Percentiles rank a stretch among this genome's conserved stretches.
Conservation (phyloP, 1,284 basidiomycete species). For the Ustilago curta region DNA sequence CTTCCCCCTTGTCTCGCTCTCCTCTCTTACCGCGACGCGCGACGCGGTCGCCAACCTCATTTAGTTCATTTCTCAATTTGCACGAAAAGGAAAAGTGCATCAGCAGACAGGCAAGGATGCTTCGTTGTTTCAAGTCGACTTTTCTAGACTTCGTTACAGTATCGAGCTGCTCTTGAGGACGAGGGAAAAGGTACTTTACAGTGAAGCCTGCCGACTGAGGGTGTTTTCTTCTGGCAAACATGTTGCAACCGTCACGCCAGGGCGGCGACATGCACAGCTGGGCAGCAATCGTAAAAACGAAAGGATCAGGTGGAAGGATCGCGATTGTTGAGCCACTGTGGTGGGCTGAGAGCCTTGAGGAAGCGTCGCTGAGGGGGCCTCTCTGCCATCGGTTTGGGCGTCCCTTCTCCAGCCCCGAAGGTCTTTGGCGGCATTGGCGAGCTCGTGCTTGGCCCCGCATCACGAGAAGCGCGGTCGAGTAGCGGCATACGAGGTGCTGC, state of each 20-base stretch:
- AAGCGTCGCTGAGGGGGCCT: conserved; percentile 35
- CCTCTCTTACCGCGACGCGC: conserved; percentile 37
- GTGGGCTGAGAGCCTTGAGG: conserved; percentile 9
- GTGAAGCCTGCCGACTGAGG: background rate
- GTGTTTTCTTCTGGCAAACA: background rate
- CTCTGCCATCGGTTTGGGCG: background rate
- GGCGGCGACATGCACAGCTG: too few species aligned
- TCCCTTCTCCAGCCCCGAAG: background rate
- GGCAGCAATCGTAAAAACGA: too few species aligned
- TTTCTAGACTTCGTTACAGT: background rate
- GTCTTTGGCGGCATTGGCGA: background rate
- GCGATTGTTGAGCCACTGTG: conserved; percentile 20
- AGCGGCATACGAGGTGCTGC: background rate
- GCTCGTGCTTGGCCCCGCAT: background rate
- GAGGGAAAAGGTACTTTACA: background rate
- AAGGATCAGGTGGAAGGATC: background rate
- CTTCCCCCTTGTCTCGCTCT: background rate
- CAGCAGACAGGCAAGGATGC: too few species aligned
- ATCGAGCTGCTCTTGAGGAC: background rate
- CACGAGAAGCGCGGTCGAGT: background rate
- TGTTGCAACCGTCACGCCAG: too few species aligned
- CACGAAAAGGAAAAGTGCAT: background rate
- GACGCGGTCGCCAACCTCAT: conserved; percentile 33
- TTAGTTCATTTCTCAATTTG: conserved; percentile 6
- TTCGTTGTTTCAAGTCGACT: background rate